Evolutionary conservation across 768 basidiomycete species (phyloP), one percentile per base, ranked within the genome.

Genomic region (Clathrus columnatus): DNA sequence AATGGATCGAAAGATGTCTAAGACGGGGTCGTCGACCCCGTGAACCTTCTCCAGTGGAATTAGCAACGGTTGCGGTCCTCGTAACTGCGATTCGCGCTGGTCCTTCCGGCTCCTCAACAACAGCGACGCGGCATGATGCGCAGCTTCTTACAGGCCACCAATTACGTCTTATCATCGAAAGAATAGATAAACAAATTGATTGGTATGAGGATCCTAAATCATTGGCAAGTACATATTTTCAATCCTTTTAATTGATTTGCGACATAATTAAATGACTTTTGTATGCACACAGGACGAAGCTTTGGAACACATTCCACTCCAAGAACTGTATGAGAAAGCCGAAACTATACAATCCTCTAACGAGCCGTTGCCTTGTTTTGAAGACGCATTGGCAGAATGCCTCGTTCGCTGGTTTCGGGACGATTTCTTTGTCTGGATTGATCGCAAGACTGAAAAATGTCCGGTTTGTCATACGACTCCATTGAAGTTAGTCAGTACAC

Each of bases 341-440:
- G 63, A 63, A 29, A 30, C 28, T 18, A 21, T 62, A 11, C 60
- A 62, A 26, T 28, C 57, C 0, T 30, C 55, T 21, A 23, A 29
- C 0, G 48, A 41, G 7, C 28, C 54, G 6, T 54, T 61, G 2
- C 56, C 57, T 4, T 59, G 61, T 17, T 63, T 57, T 29, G 64
- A 67, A 48, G 72, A 73, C 54, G 68, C 65, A 2, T 57, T 65
- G 20, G 72, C 71, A 11, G 56, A 67, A 18, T 61, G 62, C 2
- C 61, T 73, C 10, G 68, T 69, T 11, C 56, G 59, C 55, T 74
- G 72, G 72, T 74, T 72, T 66, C 72, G 72, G 57, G 41, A 54
- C 5, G 49, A 51, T 24, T 73, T 64, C 56, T 70, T 73, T 65
- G 61, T 54, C 21, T 74, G 73, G 73, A 63, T 68, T 17, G 72